Base-by-base conservation (phyloP, 371 early-diverging fungal genomes). In the Mycotypha africana region DNA sequence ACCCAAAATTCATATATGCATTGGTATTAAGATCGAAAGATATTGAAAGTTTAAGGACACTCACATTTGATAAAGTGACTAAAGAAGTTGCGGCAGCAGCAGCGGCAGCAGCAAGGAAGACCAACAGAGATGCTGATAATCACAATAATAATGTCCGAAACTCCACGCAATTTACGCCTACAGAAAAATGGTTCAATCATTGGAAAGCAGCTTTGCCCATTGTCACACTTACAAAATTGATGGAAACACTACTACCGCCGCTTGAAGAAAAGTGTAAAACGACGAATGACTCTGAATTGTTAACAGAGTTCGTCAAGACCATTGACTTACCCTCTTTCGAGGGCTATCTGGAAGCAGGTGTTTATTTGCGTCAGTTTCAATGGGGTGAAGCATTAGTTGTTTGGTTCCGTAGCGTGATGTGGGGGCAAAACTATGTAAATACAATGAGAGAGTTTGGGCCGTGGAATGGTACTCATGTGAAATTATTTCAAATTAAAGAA, bases 1-100 rank as follows among this genome's bases (percentile, higher is more conserved):
- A 93, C 49, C 74, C 85, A 1, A 84, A 84, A 32, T 47, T 93
- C 32, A 67, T 91, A 4, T 92, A 92, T 63, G 78, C 86, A 10
- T 63, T 92, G 49, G 78, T 91, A 3, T 75, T 89, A 20, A 69
- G 79, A 47, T 82, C 84, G 22, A 56, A 69, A 15, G 78, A 76
- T 43, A 80, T 92, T 48, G 73, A 76, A 47, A 76, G 73, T 15
- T 57, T 91, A 36, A 62, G 68, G 19, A 58, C 69, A 7, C 74
- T 92, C 41, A 79, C 82, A 2, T 68, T 89, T 44, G 76, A 67
- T 23, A 54, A 56, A 46, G 44, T 78, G 28, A 63, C 55, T 9
- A 6, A 33, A 3, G 85, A 89, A 38, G 64, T 84, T 3, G 67
- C 76, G 14, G 69, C 72, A 20, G 34, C 79, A 4, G 74, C 75